phyloP scores from a whole-genome alignment of 225 moss, liverwort and hornwort species.

The Bryoerythrophyllum caledonicum region DNA sequence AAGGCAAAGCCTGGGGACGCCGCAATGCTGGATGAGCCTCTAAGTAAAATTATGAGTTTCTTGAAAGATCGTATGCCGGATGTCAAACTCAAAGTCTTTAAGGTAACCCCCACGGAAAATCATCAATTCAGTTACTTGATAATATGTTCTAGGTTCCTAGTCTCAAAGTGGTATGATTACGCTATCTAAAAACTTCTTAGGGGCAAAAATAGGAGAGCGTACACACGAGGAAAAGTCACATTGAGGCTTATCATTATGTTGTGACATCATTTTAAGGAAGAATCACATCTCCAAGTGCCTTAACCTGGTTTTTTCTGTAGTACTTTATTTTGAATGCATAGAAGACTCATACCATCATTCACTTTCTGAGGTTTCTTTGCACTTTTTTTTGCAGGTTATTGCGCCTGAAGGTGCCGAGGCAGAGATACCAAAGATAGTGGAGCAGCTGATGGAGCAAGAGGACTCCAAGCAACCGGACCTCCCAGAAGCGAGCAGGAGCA shows the following conservation, averaged over 20 bases:
- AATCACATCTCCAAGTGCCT: no score
- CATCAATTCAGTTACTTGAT: not conserved
- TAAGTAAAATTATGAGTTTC: conserved; percentile 94
- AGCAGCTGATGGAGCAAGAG: conserved; percentile 83
- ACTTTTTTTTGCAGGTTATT: conserved; percentile 62
- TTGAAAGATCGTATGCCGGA: conserved; percentile 97
- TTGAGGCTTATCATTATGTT: no score
- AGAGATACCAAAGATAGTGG: conserved; percentile 87
- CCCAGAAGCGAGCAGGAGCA: conserved; percentile 48
- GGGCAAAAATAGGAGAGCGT: no score
- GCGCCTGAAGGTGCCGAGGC: conserved; percentile 88
- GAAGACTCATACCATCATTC: not conserved
- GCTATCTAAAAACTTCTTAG: not conserved
- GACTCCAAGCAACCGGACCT: conserved; percentile 57
- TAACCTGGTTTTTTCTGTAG: no score
- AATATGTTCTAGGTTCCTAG: not conserved
- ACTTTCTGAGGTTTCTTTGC: conserved; percentile 10
- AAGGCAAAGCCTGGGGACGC: conserved; percentile 73
- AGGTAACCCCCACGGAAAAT: conserved; percentile 32
- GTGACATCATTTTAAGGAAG: no score
- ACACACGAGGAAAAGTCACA: no score
- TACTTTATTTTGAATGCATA: no score
- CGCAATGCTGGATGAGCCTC: conserved; percentile 84
- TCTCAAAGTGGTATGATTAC: not conserved
- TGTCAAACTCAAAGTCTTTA: conserved; percentile 88